Evolutionary conservation across 331 rosid species (phyloP).

Genomic region (Cydonia oblonga): DNA sequence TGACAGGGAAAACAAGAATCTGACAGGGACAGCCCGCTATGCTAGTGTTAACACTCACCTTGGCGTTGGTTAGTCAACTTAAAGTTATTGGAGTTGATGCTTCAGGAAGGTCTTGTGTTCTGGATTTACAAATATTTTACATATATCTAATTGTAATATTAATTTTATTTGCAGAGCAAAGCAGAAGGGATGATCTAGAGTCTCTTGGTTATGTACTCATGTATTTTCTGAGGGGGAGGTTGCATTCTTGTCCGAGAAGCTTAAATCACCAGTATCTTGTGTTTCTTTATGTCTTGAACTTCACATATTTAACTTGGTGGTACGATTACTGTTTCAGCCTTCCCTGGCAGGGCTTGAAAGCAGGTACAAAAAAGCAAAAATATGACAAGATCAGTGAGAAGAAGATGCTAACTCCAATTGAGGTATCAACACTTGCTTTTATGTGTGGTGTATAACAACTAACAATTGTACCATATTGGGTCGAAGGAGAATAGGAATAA

Average conservation of each 20-base stretch:
- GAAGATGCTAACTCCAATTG: slow-evolving; percentile 89
- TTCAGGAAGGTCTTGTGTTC: too few relatives aligned
- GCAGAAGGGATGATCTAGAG: slow-evolving; percentile 99
- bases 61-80: slow-evolving; percentile 74
- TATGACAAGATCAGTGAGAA: slow-evolving; percentile 98
- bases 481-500: not conserved
- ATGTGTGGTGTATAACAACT: slow-evolving; percentile 11
- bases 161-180: slow-evolving; percentile 72
- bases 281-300: not conserved
- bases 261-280: slow-evolving; percentile 1
- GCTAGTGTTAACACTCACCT: slow-evolving; percentile 99
- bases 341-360: slow-evolving; percentile 99
- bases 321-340: slow-evolving; percentile 51
- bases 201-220: slow-evolving; percentile 94
- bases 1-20: slow-evolving; percentile 96
- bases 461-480: not conserved
- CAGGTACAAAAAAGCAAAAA: slow-evolving; percentile 93
- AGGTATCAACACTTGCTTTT: slow-evolving; percentile 48
- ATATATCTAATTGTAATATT: not conserved
- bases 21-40: slow-evolving; percentile 99
- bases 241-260: slow-evolving; percentile 9
- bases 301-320: slow-evolving; percentile 14
- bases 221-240: slow-evolving; percentile 99
- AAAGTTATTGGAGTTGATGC: not conserved
- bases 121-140: not conserved